These are phyloP conservation scores for Chlorella sp. DNA, from an alignment of 139 green algal genomes.

Conservation along the genomic window DNA sequence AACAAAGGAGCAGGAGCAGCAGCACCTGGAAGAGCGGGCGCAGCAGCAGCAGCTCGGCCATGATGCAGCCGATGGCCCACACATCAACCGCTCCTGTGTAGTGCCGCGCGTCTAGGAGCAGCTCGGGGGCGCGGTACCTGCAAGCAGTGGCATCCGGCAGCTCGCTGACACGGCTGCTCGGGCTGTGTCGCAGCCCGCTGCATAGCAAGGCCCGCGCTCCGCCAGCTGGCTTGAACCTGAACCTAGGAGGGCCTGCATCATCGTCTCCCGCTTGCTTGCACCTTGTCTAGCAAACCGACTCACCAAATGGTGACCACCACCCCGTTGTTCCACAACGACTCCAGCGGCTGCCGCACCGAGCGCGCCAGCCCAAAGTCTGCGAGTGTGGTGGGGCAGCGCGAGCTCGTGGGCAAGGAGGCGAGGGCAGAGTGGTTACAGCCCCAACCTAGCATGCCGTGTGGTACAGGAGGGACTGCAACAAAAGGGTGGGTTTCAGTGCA, in stretches of 20 bases:
- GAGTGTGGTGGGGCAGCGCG: no score
- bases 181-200: no score
- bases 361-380: constrained; percentile 68
- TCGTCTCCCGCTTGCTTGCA: constrained; percentile 67
- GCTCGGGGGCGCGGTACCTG: constrained; percentile 75
- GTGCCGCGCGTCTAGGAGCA: constrained; percentile 76
- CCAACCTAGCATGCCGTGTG: no score
- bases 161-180: no score
- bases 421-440: no score
- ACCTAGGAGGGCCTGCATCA: no score
- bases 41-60: constrained; percentile 81
- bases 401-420: no score
- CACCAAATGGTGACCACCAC: constrained; percentile 87
- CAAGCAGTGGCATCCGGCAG: no score
- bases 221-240: no score
- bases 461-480: no score
- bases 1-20: not conserved
- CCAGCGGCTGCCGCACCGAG: constrained; percentile 61
- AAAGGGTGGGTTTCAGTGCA: no score
- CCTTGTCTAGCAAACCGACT: not conserved
- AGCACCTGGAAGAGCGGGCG: constrained; percentile 74
- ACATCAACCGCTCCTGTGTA: constrained; percentile 77
- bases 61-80: constrained; percentile 84
- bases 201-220: no score
- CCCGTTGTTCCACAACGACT: constrained; percentile 74